Evolutionary conservation across 2,329 filamentous ascomycete genomes (phyloP).

Genomic region (Colletotrichum sansevieriae): DNA sequence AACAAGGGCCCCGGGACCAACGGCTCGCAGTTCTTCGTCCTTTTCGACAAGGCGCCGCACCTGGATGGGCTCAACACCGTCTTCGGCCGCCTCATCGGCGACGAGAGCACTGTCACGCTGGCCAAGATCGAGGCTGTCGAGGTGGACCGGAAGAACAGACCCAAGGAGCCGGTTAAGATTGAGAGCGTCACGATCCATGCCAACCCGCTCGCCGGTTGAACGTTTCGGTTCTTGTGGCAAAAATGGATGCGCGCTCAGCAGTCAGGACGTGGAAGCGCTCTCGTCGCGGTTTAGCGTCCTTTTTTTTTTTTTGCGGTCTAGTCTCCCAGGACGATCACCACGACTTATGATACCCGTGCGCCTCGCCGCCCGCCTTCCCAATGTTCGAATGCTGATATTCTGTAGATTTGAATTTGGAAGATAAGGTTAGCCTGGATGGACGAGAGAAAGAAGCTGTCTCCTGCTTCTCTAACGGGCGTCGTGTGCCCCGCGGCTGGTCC

Average conservation of each 20-base stretch:
- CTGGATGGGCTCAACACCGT: constrained; percentile 88
- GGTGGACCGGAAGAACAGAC: constrained; percentile 83
- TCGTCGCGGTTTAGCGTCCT: too few species aligned
- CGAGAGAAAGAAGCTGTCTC: too few species aligned
- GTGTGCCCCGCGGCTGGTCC: too few species aligned
- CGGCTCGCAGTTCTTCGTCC: constrained; percentile 85
- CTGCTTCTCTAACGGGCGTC: too few species aligned
- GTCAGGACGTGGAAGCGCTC: not conserved
- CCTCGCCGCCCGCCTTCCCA: too few species aligned
- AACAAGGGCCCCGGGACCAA: constrained; percentile 82
- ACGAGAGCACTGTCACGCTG: constrained; percentile 74
- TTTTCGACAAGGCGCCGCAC: constrained; percentile 82
- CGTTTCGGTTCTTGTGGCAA: too few species aligned
- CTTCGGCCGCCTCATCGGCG: constrained; percentile 80
- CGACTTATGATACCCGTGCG: constrained; percentile 15
- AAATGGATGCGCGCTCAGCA: not conserved
- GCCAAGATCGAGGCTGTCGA: constrained; percentile 78
- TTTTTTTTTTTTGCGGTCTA: too few species aligned
- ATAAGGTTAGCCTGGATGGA: too few species aligned
- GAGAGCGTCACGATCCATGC: constrained; percentile 81
- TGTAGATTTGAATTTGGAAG: too few species aligned
- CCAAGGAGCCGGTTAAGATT: constrained; percentile 75
- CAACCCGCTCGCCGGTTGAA: constrained; percentile 78
- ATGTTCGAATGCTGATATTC: too few species aligned
- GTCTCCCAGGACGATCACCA: too few species aligned